phyloP scores from a whole-genome alignment of 2,329 filamentous ascomycete species.

The Colletotrichum noveboracense region DNA sequence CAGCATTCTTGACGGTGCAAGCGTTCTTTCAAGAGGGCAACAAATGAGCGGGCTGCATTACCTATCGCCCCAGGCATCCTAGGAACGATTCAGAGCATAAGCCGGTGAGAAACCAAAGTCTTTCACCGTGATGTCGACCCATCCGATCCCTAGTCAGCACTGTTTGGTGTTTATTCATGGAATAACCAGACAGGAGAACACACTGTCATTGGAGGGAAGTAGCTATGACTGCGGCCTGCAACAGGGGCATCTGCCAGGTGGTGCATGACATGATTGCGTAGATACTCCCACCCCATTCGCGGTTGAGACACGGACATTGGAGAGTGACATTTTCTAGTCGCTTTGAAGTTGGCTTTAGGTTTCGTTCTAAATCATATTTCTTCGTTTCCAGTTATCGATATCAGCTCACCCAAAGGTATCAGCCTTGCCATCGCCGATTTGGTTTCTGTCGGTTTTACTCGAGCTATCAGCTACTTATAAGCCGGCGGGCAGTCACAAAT shows the following conservation, averaged over 20 bases:
- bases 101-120: neutral
- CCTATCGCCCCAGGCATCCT: neutral
- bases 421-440: neutral
- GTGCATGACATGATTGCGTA: too few species aligned
- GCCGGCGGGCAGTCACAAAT: neutral
- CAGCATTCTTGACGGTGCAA: neutral
- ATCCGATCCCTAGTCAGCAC: neutral
- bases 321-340: neutral
- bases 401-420: fast-evolving
- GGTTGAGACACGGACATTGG: neutral
- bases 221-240: too few species aligned
- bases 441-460: neutral
- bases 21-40: neutral
- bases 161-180: neutral
- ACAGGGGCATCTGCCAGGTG: too few species aligned
- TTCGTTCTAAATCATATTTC: neutral
- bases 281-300: neutral
- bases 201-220: neutral
- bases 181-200: neutral
- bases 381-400: neutral
- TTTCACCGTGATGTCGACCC: neutral
- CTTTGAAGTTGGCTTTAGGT: neutral
- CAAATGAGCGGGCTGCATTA: neutral
- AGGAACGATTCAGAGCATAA: neutral
- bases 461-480: neutral